Conservation (phyloP, 441 rosid genomes). For the Eruca vesicaria region DNA sequence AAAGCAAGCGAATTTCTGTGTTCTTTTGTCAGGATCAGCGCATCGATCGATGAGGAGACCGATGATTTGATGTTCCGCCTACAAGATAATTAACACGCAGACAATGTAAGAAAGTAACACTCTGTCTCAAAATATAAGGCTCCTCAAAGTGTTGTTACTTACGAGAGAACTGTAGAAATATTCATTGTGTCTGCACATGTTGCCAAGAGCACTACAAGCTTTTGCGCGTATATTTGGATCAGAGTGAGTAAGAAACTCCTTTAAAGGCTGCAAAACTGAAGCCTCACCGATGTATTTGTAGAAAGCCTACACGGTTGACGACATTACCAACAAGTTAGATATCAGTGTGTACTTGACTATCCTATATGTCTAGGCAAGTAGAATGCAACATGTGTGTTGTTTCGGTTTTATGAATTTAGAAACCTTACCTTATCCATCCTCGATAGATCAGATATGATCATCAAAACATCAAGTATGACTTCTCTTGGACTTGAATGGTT, state of each 20-base stretch:
- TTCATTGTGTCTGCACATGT: slow-evolving; percentile 93
- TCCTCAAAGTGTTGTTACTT: slow-evolving; percentile 35
- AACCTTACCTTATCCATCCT: slow-evolving; percentile 91
- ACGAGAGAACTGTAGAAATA: slow-evolving; percentile 80
- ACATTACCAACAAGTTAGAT: slow-evolving; percentile 5
- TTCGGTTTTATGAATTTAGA: not conserved
- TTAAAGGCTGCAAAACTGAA: slow-evolving; percentile 62
- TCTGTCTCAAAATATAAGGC: slow-evolving; percentile 1
- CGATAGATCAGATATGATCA: slow-evolving; percentile 92
- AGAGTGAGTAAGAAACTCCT: slow-evolving; percentile 68
- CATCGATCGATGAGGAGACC: slow-evolving; percentile 88
- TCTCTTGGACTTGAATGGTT: slow-evolving; percentile 73
- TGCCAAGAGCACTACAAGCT: slow-evolving; percentile 96
- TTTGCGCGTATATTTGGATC: slow-evolving; percentile 93
- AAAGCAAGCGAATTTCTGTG: slow-evolving; percentile 96
- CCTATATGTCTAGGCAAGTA: not conserved
- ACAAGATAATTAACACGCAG: slow-evolving; percentile 3
- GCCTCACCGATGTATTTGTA: slow-evolving; percentile 85
- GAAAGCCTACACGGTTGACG: slow-evolving; percentile 63
- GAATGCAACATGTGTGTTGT: slow-evolving; percentile 5
- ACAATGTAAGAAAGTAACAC: slow-evolving; percentile 33
- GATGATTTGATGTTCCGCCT: slow-evolving; percentile 75
- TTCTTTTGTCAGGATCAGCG: slow-evolving; percentile 92
- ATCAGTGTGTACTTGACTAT: slow-evolving; percentile 1
- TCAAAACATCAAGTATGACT: slow-evolving; percentile 76